These are phyloP conservation scores for Sanghuangporus baumii DNA, from an alignment of 1,284 basidiomycete species.

Conservation along the genomic window DNA sequence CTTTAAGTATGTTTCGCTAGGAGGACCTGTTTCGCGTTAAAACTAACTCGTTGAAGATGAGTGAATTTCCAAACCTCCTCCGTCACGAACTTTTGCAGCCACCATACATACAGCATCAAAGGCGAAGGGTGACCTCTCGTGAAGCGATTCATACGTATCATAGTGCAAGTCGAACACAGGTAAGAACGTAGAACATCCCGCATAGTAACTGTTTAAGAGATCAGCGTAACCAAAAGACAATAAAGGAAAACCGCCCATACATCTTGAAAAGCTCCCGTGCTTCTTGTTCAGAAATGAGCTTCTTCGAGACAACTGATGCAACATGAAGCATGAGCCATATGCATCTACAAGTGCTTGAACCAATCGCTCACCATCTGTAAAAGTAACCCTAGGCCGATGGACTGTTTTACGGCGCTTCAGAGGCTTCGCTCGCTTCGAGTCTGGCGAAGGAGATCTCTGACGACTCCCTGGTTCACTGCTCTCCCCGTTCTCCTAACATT, in stretches of 20 bases:
- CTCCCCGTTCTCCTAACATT: conserved; percentile 64
- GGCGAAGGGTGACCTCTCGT: conserved; percentile 78
- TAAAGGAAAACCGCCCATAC: conserved; percentile 36
- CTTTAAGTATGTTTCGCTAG: conserved; percentile 60
- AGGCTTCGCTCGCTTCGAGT: conserved; percentile 53
- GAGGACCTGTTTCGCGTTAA: conserved; percentile 38
- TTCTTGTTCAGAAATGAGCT: conserved; percentile 72
- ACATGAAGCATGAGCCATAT: neutral
- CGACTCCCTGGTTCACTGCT: conserved; percentile 70
- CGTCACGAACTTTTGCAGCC: conserved; percentile 81
- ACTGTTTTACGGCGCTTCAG: conserved; percentile 65
- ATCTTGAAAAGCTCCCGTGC: conserved; percentile 80
- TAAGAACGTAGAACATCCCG: conserved; percentile 84
- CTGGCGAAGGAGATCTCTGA: conserved; percentile 62
- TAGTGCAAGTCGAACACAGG: conserved; percentile 75
- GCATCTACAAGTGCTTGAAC: neutral
- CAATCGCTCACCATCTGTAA: conserved; percentile 56
- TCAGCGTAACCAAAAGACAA: conserved; percentile 19
- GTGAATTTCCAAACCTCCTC: conserved; percentile 50
- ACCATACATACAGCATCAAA: conserved; percentile 88
- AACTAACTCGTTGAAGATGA: conserved; percentile 5
- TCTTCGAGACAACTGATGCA: conserved; percentile 67
- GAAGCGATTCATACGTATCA: conserved; percentile 78
- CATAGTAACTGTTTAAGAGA: conserved; percentile 58
- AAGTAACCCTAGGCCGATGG: conserved; percentile 48